phyloP scores from a whole-genome alignment of 192 early-diverging fungal genomes.

The Coemansia sp. region DNA sequence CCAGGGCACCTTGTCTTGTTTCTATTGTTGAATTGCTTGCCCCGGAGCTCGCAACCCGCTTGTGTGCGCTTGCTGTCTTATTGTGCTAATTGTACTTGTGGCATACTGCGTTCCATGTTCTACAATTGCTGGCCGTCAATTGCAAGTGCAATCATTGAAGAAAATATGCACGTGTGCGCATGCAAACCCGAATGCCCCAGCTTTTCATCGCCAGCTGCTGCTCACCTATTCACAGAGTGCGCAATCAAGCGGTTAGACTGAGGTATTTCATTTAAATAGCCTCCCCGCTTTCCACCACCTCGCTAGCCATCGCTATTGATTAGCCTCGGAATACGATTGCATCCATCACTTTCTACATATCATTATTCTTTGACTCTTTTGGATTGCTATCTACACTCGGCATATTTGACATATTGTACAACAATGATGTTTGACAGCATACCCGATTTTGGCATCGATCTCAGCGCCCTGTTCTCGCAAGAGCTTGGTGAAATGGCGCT shows the following conservation, averaged over 20 bases:
- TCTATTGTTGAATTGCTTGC: slow-evolving; percentile 9
- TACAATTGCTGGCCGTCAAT: slow-evolving; percentile 6
- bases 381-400: neutral
- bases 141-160: slow-evolving; percentile 6
- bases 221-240: neutral
- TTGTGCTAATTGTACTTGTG: slow-evolving; percentile 10
- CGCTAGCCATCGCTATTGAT: neutral
- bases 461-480: slow-evolving; percentile 34
- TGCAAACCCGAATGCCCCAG: neutral
- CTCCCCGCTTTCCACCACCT: neutral
- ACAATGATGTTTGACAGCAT: slow-evolving; percentile 32
- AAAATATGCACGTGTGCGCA: slow-evolving; percentile 3
- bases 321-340: neutral
- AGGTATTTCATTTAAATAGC: neutral
- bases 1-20: neutral
- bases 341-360: slow-evolving; percentile 13
- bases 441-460: slow-evolving; percentile 28
- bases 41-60: neutral
- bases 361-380: neutral
- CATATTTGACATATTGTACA: neutral
- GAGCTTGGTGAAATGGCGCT: slow-evolving; percentile 37
- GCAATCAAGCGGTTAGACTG: neutral
- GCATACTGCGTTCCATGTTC: neutral
- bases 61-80: neutral
- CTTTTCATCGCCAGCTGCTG: neutral